These are phyloP conservation scores for Hypoxylon sp. DNA, from an alignment of 2,329 filamentous ascomycete genomes.

Conservation along the genomic window DNA sequence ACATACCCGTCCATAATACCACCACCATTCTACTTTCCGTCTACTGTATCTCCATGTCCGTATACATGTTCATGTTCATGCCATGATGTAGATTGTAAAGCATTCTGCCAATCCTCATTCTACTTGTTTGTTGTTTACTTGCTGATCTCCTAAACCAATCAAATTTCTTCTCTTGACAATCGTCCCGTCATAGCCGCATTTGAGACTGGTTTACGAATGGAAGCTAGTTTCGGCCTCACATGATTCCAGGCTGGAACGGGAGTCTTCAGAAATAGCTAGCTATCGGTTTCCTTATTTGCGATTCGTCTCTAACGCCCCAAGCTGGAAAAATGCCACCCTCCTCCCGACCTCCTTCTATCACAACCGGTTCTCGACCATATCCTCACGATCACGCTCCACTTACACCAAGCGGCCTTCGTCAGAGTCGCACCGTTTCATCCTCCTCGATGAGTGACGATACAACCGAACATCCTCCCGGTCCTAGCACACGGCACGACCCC, in stretches of 20 bases:
- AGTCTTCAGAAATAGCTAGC: constrained; percentile 5
- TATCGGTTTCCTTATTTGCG: constrained; percentile 7
- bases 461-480: constrained; percentile 24
- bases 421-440: constrained; percentile 52
- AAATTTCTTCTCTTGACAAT: constrained; percentile 1
- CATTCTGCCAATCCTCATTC: constrained; percentile 8
- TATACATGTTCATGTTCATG: background rate
- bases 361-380: constrained; percentile 38
- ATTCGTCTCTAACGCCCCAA: constrained; percentile 1
- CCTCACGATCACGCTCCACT: constrained; percentile 50
- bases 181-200: constrained; percentile 3
- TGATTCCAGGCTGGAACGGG: constrained; percentile 9
- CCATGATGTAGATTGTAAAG: constrained; percentile 21
- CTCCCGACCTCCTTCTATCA: constrained; percentile 38
- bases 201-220: constrained; percentile 23
- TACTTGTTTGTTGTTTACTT: constrained; percentile 7
- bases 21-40: constrained; percentile 12
- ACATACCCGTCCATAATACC: constrained; percentile 2
- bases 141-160: constrained; percentile 9
- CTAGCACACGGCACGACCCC: constrained; percentile 34
- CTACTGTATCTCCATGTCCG: constrained; percentile 5
- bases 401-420: constrained; percentile 53
- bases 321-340: constrained; percentile 40
- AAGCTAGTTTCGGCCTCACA: constrained; percentile 11
- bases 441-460: constrained; percentile 39